Evolutionary conservation across 495 filamentous ascomycete genomes (phyloP).

Genomic region (Trichoderma reesei): DNA sequence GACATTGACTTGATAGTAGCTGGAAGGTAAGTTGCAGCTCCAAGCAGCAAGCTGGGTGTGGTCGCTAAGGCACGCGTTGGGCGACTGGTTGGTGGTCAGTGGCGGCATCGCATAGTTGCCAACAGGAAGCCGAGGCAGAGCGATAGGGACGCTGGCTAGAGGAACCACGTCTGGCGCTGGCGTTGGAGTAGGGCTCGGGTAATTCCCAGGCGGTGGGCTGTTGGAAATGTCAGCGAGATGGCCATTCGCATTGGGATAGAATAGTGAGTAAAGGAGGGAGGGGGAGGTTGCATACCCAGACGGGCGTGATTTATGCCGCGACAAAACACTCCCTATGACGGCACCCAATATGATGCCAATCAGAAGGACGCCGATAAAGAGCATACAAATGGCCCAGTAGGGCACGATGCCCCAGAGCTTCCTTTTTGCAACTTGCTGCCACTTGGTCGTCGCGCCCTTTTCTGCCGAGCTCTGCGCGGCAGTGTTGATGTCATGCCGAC

Average conservation of each 20-base stretch:
- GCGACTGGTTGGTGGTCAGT: conserved; percentile 42
- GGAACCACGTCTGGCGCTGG: conserved; percentile 56
- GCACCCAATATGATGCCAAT: conserved; percentile 56
- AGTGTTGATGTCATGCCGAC: conserved; percentile 33
- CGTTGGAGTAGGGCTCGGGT: conserved; percentile 52
- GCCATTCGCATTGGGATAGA: background rate
- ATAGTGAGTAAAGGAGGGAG: background rate
- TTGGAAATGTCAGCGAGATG: conserved; percentile 16
- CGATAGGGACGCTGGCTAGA: conserved; percentile 46
- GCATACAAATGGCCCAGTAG: conserved; percentile 55
- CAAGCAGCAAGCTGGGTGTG: conserved; percentile 53
- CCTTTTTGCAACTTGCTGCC: conserved; percentile 46
- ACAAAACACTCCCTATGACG: conserved; percentile 32
- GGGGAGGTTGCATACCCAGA: conserved; percentile 16
- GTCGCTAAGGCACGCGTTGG: conserved; percentile 57
- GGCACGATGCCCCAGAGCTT: conserved; percentile 55
- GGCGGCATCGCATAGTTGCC: conserved; percentile 58
- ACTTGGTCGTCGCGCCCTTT: conserved; percentile 29
- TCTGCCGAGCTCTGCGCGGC: conserved; percentile 28
- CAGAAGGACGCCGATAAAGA: conserved; percentile 43
- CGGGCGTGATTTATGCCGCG: conserved; percentile 19
- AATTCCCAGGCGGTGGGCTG: conserved; percentile 41
- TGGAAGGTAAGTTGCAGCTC: conserved; percentile 46
- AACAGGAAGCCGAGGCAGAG: conserved; percentile 49
- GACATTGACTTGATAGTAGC: conserved; percentile 26